A percentile compares a stretch with the other conserved stretches of the same genome.
phyloP scores from a whole-genome alignment of 2,329 filamentous ascomycete species.

The Fusarium zealandicum region DNA sequence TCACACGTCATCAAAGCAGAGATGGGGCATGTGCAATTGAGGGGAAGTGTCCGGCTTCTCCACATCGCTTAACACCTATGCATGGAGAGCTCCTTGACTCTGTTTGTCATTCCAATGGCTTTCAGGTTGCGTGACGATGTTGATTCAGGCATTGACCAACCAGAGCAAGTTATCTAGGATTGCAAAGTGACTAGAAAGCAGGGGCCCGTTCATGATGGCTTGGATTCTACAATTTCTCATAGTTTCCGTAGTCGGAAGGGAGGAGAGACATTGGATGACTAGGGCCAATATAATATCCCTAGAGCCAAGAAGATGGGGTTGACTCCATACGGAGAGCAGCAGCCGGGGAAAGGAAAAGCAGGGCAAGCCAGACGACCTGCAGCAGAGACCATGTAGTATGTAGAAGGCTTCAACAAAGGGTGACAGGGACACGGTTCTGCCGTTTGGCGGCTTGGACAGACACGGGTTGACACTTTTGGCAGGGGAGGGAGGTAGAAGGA shows the following conservation, averaged over 20 bases:
- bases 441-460: neutral
- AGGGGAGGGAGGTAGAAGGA: neutral
- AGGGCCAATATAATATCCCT: neutral
- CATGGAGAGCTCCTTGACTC: conserved; percentile 1
- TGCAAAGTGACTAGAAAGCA: neutral
- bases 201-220: neutral
- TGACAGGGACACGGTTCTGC: neutral
- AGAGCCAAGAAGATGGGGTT: neutral
- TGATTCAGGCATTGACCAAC: conserved; percentile 18
- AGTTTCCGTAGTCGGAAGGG: neutral
- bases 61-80: conserved; percentile 14
- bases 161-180: conserved; percentile 1
- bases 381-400: no score
- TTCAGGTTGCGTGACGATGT: neutral
- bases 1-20: conserved; percentile 5
- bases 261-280: no score
- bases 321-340: neutral
- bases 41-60: conserved; percentile 2
- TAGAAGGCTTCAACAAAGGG: neutral
- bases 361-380: neutral
- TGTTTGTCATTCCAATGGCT: neutral
- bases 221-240: neutral
- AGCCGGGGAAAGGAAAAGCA: neutral
- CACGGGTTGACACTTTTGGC: conserved; percentile 3
- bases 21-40: conserved; percentile 10